Evolutionary conservation across 83 land plant genomes (phyloP), one percentile per base, ranked within the genome.

Genomic region (Thuja plicata): DNA sequence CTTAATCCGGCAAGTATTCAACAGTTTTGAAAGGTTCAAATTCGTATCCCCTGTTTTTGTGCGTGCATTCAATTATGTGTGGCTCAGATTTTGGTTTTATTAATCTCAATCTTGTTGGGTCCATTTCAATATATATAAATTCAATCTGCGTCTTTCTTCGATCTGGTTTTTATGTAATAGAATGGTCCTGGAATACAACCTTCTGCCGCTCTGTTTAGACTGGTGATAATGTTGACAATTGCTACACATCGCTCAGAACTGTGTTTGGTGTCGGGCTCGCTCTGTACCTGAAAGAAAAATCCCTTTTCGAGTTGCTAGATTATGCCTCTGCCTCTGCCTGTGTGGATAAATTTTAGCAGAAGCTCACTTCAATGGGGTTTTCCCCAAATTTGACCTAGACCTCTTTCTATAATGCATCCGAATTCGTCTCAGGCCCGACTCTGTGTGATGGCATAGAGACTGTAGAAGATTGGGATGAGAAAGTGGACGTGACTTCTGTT

Each of bases 401-500:
- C 10, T 93, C 93, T 87, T 90, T 95, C 30, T 1, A 10, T 34
- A 89, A 45, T 1, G 8, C 92, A 13, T 27, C 54, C 19, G 66
- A 82, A 3, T 91, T 90, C 79, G 92, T 91, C 48, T 89, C 76
- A 32, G 80, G 87, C 40, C 80, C 87, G 38, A 57, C n/a, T 30
- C 35, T 60, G 38, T 95, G 96, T 84, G 96, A 91, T 37, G 88
- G 91, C 3, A 88, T 95, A 15, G 66, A 90, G 66, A 73, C 93
- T 11, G 74, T 7, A 16, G 37, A 77, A 10, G 92, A 93, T 50
- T 95, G 96, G 96, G 7, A 4, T 3, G 48, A 45, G 48, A 45
- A 1, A 45, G 8, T 45, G 8, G 48, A 8, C 5, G 8, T 7
- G 48, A 45, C 48, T 45, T 45, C 48, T 3, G 5, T 45, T 4